Percentiles rank a stretch among this genome's conserved stretches.
Conservation (phyloP, 2,329 filamentous ascomycete genomes). For the Epichloe amarillans region DNA sequence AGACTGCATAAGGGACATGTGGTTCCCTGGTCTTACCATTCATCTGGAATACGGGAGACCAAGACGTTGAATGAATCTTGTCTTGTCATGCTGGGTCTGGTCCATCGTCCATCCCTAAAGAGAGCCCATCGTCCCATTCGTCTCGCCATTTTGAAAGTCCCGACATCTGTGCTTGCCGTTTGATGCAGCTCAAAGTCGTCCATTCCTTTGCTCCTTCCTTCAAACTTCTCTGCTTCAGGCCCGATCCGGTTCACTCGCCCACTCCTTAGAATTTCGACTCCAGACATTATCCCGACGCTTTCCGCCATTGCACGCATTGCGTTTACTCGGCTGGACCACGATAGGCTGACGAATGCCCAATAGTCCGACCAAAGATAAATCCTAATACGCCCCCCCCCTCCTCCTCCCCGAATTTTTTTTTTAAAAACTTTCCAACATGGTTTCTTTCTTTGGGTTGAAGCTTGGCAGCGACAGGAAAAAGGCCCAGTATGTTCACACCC, state of each 20-base stretch:
- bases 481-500: slow-evolving; percentile 24
- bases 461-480: slow-evolving; percentile 44
- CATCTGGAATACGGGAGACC: too few relatives aligned
- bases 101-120: too few relatives aligned
- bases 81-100: too few relatives aligned
- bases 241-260: not conserved
- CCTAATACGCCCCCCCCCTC: not conserved
- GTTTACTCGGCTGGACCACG: not conserved
- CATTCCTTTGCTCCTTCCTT: slow-evolving; percentile 1
- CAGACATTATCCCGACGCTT: too few relatives aligned
- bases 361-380: not conserved
- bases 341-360: not conserved
- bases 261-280: not conserved
- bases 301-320: too few relatives aligned
- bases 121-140: too few relatives aligned
- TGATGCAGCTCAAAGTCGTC: not conserved
- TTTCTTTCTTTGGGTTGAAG: slow-evolving; percentile 46
- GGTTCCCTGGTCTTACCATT: too few relatives aligned
- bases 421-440: slow-evolving; percentile 26
- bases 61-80: too few relatives aligned
- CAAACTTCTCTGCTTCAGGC: not conserved
- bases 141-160: too few relatives aligned
- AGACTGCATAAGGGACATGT: too few relatives aligned
- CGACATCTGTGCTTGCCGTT: not conserved
- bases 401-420: too few relatives aligned